A percentile compares a stretch with the other conserved stretches of the same genome.
Evolutionary conservation across 768 basidiomycete species (phyloP).

Genomic region (Pleurotus platypus): DNA sequence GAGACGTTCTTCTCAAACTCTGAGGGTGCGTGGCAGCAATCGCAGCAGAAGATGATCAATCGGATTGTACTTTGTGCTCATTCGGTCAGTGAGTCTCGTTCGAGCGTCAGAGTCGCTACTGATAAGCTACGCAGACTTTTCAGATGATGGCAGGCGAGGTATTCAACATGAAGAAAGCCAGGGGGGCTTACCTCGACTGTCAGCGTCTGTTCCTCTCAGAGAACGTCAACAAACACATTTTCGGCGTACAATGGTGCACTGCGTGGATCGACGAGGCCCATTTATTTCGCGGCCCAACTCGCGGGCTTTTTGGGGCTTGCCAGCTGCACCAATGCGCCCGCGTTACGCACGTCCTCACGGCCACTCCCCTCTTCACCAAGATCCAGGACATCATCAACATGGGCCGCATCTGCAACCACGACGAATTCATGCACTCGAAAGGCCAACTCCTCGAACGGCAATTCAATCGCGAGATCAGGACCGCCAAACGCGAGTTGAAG

Average conservation of each 20-base stretch:
- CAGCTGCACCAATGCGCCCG: not conserved
- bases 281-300: constrained; percentile 8
- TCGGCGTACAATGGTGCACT: not conserved
- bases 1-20: not conserved
- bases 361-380: constrained; percentile 9
- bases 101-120: not conserved
- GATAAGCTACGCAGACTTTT: not conserved
- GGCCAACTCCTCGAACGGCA: not conserved
- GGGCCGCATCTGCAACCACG: not conserved
- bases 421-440: not conserved
- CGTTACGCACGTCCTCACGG: not conserved
- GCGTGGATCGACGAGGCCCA: constrained; percentile 12
- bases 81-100: not conserved
- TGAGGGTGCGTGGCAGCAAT: not conserved
- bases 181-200: too few species aligned
- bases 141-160: not conserved
- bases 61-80: not conserved
- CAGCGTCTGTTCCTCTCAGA: too few species aligned
- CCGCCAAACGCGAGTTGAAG: not conserved
- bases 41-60: not conserved
- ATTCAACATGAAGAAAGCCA: not conserved
- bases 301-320: constrained; percentile 5
- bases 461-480: not conserved
- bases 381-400: constrained; percentile 8
- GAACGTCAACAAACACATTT: not conserved